Base-by-base conservation (phyloP, 129 eudicot species). In the Logfia minima region DNA sequence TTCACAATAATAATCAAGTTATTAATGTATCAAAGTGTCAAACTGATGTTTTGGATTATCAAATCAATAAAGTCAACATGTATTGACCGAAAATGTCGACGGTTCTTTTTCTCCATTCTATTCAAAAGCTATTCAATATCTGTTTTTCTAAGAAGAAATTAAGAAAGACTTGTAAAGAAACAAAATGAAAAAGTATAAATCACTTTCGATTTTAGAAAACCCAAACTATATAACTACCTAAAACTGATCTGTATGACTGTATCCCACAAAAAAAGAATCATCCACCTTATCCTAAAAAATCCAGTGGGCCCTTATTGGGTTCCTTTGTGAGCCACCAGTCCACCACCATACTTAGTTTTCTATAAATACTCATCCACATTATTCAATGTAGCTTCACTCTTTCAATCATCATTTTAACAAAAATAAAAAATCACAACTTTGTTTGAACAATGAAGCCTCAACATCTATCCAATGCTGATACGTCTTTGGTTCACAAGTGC, bases 371-470 rank as follows among this genome's bases (percentile, higher is more conserved):
- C 6, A 72, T 32, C 84, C 14, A 74, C 39, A 41, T 58, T 58
- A 24, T 61, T 67, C 51, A 55, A 22, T 74, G 31, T 56, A 35
- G 13, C 71, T 80, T 74, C 80, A 80, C 80, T 74, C 52, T 37
- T 6, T 9, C 65, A 59, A 21, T 59, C 75, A 66, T 80, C 70
- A 74, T 80, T 4, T 31, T 3, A 31, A 31, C 34, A 31, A 31
- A 31, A 5, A 0, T 4, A 5, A 32, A 32, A 4, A 32, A 32
- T 56, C 65, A 53, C 43, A 53, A 26, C 8, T 73, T 41, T 8
- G 28, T 58, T 74, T 34, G 9, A 32, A 22, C 59, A 61, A 90
- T 90, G 96, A 88, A 88, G 79, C 86, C 88, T 77, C 89, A 83
- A 72, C 82, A 80, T 8, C 8, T 83, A 75, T 77, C 96, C 23